Evolutionary conservation across 371 early-diverging fungal genomes (phyloP), one percentile per base, ranked within the genome.

Genomic region (Mucor mucedo): DNA sequence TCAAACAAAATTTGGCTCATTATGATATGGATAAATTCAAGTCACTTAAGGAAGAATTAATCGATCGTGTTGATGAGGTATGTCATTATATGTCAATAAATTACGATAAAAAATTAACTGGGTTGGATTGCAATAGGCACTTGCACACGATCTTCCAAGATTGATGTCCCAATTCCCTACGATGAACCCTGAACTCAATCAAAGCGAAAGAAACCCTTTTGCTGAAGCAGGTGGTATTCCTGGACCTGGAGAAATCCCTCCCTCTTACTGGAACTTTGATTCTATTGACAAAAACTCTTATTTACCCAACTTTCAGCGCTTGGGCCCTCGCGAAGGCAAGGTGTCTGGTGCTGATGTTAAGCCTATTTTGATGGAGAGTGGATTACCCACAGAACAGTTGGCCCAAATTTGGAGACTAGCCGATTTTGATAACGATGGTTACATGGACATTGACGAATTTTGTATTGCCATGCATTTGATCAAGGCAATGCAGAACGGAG

Each of bases 21-120:
- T 92, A 91, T 71, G 91, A 94, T 63, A 80, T 93, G 61, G 90
- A 89, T 45, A 90, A 90, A 56, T 92, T 94, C 60, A 84, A 87
- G 60, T 87, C 89, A 58, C 64, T 91, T 50, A 87, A 87, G 65
- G 84, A 86, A 55, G 86, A 83, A 28, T 69, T 89, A n/a, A 49
- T 91, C 39, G 66, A 71, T 11, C 73, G 55, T 49, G 85, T 85
- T 4, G 89, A 91, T 55, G 84, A 87, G 28, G 86, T 75, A 69
- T 13, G 52, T 28, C 21, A 9, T 16, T 55, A 14, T 28, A 7
- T n/a, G 47, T 33, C 4, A 32, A 28, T 4, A 39, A 3, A 5
- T 29, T 5, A 48, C 27, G 33, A 27, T 41, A 40, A 10, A 1
- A 41, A 48, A 2, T 5, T 14, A 48, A 27, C 10, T 4, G 41